Base-by-base conservation (phyloP, 2,329 filamentous ascomycete species). In the Fusarium torulosum region DNA sequence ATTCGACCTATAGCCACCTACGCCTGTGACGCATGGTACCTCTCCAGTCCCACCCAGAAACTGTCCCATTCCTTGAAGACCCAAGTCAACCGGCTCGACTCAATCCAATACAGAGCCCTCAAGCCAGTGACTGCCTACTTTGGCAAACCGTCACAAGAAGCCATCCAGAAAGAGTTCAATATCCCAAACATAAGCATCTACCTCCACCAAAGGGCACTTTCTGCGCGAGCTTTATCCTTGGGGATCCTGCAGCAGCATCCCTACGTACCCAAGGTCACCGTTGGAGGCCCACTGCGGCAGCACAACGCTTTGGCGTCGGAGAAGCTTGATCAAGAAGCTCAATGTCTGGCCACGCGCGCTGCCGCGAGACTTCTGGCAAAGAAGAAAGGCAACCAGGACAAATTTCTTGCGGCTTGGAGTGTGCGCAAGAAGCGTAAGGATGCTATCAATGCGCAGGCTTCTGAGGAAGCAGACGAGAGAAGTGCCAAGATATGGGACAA, bases 21-120 rank as follows among this genome's bases (percentile, higher is more conserved):
- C 17, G 62, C 20, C 11, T 66, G 62, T 20, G 31, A n/a, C 17
- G 53, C 43, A 1, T 66, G 62, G 62, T 66, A 47, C 27, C 6
- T 50, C 0, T 3, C 35, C n/a, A 20, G 15, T 4, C 20, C 17
- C 13, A 14, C 29, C 4, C 1, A 44, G 7, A 27, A 4, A 0
- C 10, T 47, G 4, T n/a, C 23, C 6, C 23, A 33, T 14, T 27
- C 37, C 0, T 19, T 65, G 19, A 53, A 35, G n/a, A 2, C 3
- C 3, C 21, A 44, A 6, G n/a, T 57, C 2, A 7, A 15, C 1
- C 20, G 23, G 3, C 52, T 61, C 3, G 58, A 61, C 19, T 44
- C 35, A 7, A 33, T 61, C 7, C 57, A 65, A 11, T 56, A 56
- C 17, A 10, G 41, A 1, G 60, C 31, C 17, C 52, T 65, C 8